Percentiles rank a stretch among this genome's conserved stretches.
Evolutionary conservation across 441 rosid species (phyloP).

Genomic region (Theobroma grandiflorum): DNA sequence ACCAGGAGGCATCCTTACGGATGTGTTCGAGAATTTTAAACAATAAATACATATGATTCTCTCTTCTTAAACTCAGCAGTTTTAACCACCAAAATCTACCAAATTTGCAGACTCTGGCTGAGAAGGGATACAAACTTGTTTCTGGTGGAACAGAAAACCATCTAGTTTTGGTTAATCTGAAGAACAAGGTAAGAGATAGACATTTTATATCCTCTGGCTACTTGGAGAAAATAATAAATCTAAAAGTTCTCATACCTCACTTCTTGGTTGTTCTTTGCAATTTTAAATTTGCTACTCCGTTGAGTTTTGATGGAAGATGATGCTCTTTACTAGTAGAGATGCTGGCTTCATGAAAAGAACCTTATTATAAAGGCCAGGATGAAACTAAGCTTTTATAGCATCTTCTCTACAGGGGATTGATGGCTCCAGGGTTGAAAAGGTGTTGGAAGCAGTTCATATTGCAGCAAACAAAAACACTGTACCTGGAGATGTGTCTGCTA

Average conservation of each 20-base stretch:
- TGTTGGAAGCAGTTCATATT: constrained; percentile 93
- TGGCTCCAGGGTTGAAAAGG: constrained; percentile 98
- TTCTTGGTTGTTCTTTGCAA: constrained; percentile 1
- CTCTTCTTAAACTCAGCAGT: not conserved
- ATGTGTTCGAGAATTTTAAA: not conserved
- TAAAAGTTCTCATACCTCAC: constrained; percentile 11
- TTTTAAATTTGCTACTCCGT: not conserved
- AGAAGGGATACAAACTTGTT: constrained; percentile 83
- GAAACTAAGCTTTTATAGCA: constrained; percentile 8
- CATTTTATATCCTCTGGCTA: constrained; percentile 1
- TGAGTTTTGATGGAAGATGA: not conserved
- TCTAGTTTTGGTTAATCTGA: constrained; percentile 91
- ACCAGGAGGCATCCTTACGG: not conserved
- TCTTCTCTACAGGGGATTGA: constrained; percentile 74
- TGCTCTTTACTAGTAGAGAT: not conserved
- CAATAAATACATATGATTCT: not conserved
- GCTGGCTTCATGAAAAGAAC: not conserved
- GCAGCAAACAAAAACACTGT: constrained; percentile 99
- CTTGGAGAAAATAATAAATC: constrained; percentile 10
- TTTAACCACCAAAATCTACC: constrained; percentile 13
- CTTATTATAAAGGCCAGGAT: not conserved
- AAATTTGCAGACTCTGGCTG: constrained; percentile 66
- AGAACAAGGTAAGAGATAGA: constrained; percentile 65
- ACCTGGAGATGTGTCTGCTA: constrained; percentile 98
- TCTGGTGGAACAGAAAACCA: constrained; percentile 99